Percentiles rank a stretch among this genome's conserved stretches.
Conservation (phyloP, 2,329 filamentous ascomycete species). For the Pseudonectria foliicola region DNA sequence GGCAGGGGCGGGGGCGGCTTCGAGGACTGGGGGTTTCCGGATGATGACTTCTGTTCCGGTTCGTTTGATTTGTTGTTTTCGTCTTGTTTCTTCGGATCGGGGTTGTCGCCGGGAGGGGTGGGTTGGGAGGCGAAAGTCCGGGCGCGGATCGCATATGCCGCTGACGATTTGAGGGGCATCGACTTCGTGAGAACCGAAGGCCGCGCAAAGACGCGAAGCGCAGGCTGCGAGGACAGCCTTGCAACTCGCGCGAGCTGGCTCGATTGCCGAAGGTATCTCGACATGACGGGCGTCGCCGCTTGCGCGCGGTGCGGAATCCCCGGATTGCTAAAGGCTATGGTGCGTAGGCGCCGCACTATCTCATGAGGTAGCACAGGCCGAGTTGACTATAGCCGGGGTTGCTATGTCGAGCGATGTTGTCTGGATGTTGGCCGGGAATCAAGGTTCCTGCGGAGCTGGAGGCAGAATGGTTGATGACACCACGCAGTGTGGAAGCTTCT, state of each 20-base stretch:
- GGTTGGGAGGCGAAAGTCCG: constrained; percentile 33
- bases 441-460: constrained; percentile 13
- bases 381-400: constrained; percentile 4
- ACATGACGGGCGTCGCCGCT: constrained; percentile 43
- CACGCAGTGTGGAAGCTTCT: constrained; percentile 20
- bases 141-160: constrained; percentile 23
- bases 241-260: constrained; percentile 58
- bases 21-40: constrained; percentile 16
- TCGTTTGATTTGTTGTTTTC: constrained; percentile 16
- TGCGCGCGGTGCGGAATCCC: constrained; percentile 28
- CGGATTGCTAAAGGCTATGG: constrained; percentile 20
- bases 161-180: constrained; percentile 20
- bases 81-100: constrained; percentile 19
- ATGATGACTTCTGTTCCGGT: constrained; percentile 12
- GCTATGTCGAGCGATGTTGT: constrained; percentile 2
- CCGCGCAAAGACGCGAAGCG: constrained; percentile 39
- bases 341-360: constrained; percentile 20
- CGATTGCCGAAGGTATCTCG: constrained; percentile 58
- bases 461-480: constrained; percentile 22
- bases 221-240: constrained; percentile 46
- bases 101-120: constrained; percentile 31
- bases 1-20: constrained; percentile 30
- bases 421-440: constrained; percentile 12
- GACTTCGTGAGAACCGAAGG: constrained; percentile 24
- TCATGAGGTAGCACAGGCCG: constrained; percentile 25